Evolutionary conservation across 306 rosid species (phyloP), one percentile per base, ranked within the genome.

Genomic region (Datisca glomerata): DNA sequence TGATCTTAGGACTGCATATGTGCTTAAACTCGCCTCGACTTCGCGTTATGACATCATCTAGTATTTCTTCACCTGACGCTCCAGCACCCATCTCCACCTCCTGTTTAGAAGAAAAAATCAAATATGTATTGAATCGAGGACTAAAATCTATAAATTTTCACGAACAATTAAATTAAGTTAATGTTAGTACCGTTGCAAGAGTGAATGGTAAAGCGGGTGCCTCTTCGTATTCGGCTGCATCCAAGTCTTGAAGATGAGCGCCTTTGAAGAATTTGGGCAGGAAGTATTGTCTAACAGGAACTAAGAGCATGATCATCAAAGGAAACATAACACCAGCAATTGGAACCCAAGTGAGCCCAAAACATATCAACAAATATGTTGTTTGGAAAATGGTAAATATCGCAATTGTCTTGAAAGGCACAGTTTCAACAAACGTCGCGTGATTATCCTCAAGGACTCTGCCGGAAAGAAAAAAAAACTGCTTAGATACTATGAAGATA

Each of bases 401-500:
- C 27, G 66, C 96, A 32, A 91, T 84, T 20, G 94, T 49, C 74
- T 65, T 84, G 77, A 91, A 80, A 22, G 98, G 96, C 51, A 91
- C 98, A n/a, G 94, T 91, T 63, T 91, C 98, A n/a, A 91, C 86
- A 38, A 91, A 91, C 11, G 94, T 74, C 24, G 94, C 96, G 46
- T 91, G 98, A 70, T 80, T 68, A 31, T 91, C 82, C 80, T 84
- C 96, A 39, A 91, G 96, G 49, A 91, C 98, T 71, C 98, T 91
- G 65, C 74, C 61, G 19, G 12, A 57, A 49, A 36, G 43, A 17
- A 10, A 3, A n/a, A 43, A 65, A 43, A 34, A 12, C 49, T 15
- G 27, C 38, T 48, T 24, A 25, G 44, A 51, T 8, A 34, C 12
- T 9, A 12, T 48, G 46, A 43, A 32, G 27, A 21, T 17, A 41